Conservation (phyloP, 495 filamentous ascomycete species). For the Parathielavia appendiculata region DNA sequence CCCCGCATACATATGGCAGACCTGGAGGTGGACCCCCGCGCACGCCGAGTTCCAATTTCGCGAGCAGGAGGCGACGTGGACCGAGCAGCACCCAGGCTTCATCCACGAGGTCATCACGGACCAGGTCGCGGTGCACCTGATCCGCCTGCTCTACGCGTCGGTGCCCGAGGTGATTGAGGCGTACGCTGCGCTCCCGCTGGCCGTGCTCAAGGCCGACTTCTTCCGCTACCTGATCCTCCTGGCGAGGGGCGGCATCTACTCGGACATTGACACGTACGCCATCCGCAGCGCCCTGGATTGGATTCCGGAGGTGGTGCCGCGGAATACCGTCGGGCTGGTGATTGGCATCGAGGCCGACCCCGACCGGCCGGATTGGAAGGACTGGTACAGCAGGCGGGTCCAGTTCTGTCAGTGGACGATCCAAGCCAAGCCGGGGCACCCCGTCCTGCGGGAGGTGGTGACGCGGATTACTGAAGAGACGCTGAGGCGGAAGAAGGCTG, state of each 20-base stretch:
- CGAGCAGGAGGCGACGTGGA: slow-evolving; percentile 83
- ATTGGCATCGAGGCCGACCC: slow-evolving; percentile 96
- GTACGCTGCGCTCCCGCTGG: slow-evolving; percentile 75
- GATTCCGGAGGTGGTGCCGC: slow-evolving; percentile 74
- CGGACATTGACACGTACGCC: slow-evolving; percentile 90
- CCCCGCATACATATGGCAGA: slow-evolving; percentile 98
- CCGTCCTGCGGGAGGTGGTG: slow-evolving; percentile 82
- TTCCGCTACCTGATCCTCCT: slow-evolving; percentile 95
- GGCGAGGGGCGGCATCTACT: slow-evolving; percentile 91
- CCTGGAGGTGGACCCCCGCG: slow-evolving; percentile 87
- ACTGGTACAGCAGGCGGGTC: slow-evolving; percentile 93
- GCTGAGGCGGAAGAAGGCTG: slow-evolving; percentile 65
- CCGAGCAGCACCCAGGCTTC: slow-evolving; percentile 81
- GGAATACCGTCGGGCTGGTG: slow-evolving; percentile 72
- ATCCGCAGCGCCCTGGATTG: slow-evolving; percentile 78
- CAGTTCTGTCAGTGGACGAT: slow-evolving; percentile 99
- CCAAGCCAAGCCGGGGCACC: slow-evolving; percentile 90
- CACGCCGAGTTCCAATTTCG: slow-evolving; percentile 78
- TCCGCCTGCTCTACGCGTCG: slow-evolving; percentile 79
- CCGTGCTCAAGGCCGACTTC: slow-evolving; percentile 94
- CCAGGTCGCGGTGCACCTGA: slow-evolving; percentile 69
- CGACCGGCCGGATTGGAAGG: slow-evolving; percentile 82
- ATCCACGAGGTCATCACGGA: slow-evolving; percentile 97
- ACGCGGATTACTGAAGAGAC: slow-evolving; percentile 78
- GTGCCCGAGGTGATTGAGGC: slow-evolving; percentile 91